A percentile compares a stretch with the other conserved stretches of the same genome.
Evolutionary conservation across 768 basidiomycete species (phyloP).

Genomic region (Hemileccinum rubropunctum): DNA sequence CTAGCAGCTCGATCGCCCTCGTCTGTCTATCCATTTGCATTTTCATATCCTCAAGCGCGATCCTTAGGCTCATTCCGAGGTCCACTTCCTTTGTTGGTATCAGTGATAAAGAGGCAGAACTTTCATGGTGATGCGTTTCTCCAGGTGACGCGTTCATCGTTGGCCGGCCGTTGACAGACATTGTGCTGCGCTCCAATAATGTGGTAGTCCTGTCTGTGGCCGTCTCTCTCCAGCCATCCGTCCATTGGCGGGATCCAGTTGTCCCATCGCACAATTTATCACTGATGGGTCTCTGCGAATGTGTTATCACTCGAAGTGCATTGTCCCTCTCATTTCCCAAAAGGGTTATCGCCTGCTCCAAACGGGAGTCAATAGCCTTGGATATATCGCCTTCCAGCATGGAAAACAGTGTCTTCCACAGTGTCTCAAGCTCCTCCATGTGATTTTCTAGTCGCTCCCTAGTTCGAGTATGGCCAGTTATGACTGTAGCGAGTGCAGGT

Average conservation of each 20-base stretch:
- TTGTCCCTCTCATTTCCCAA: constrained; percentile 32
- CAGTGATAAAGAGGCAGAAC: constrained; percentile 9
- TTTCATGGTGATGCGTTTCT: constrained; percentile 9
- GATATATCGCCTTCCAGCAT: constrained; percentile 40
- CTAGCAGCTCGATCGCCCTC: constrained; percentile 39
- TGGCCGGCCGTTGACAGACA: constrained; percentile 8
- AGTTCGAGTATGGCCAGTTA: constrained; percentile 40
- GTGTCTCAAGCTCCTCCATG: constrained; percentile 37
- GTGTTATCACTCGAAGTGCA: constrained; percentile 18
- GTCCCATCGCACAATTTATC: constrained; percentile 7
- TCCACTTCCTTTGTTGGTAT: constrained; percentile 19
- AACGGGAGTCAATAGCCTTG: constrained; percentile 32
- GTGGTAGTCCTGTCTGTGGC: constrained; percentile 10
- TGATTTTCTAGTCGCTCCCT: constrained; percentile 42
- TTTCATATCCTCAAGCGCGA: constrained; percentile 46
- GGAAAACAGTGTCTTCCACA: constrained; percentile 50
- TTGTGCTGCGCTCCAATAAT: constrained; percentile 11
- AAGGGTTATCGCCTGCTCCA: constrained; percentile 33
- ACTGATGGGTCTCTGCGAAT: constrained; percentile 13
- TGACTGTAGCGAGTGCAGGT: constrained; percentile 45
- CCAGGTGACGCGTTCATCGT: constrained; percentile 8
- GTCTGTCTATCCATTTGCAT: constrained; percentile 49
- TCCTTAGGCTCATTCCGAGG: constrained; percentile 26
- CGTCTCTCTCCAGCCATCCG: constrained; percentile 11
- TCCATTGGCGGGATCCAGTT: constrained; percentile 8